Evolutionary conservation across 1,284 basidiomycete species (phyloP), one percentile per base, ranked within the genome.

Genomic region (Ganoderma resinaceum): DNA sequence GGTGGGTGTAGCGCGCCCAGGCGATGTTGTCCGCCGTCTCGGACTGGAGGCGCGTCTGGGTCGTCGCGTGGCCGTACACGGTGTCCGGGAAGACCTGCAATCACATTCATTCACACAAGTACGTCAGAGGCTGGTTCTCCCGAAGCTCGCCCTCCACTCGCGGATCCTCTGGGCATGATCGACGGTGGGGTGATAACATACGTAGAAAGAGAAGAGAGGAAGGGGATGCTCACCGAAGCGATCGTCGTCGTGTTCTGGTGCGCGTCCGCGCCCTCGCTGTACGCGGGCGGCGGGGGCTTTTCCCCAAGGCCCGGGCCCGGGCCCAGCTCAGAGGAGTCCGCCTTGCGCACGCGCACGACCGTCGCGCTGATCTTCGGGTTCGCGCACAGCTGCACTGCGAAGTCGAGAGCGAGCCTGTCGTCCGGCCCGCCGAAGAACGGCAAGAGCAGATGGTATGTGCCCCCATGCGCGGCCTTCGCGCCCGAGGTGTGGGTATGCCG

Each of bases 351-450:
- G 72, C 90, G 84, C 35, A 95, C 78, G 2, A 95, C 86, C 5
- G 86, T 89, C 12, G 86, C 88, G 20, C 80, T 83, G 49, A 89
- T 84, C 63, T 78, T 77, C 31, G 82, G 78, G 73, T 87, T 84
- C 33, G 80, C 73, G 71, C 88, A 89, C 38, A 91, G 80, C 78
- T 91, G 89, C 16, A 87, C 81, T n/a, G 88, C 85, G 67, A 91
- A 83, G 61, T 85, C 82, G 35, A 92, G 81, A 2, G 87, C 88
- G 23, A 88, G 83, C 3, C 89, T 82, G 71, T 92, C 91, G 75
- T 93, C 91, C 0, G 89, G 86, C 0, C 91, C 91, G 49, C 91
- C 91, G 74, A 91, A 88, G 84, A 93, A 93, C 11, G 89, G 88
- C 42, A 92, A 76, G 77, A 90, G 85, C 65, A 92, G 77, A 72